Evolutionary conservation across 2,329 filamentous ascomycete species (phyloP).

Genomic region (Ramularia collo-cygni): DNA sequence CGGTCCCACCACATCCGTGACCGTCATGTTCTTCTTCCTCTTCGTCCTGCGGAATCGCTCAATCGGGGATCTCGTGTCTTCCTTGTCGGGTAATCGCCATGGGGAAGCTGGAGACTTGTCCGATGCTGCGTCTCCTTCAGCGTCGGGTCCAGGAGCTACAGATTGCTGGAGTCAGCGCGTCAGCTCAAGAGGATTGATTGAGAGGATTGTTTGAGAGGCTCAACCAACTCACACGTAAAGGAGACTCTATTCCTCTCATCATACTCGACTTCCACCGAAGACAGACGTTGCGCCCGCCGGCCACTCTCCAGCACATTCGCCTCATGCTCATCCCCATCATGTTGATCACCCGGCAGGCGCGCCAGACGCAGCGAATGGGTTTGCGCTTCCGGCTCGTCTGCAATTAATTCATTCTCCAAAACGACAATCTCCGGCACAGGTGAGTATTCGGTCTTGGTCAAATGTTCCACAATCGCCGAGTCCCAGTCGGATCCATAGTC

Average conservation of each 20-base stretch:
- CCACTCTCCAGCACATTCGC: conserved; percentile 3
- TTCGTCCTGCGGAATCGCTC: conserved; percentile 65
- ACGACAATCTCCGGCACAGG: too few species aligned
- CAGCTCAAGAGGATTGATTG: conserved; percentile 11
- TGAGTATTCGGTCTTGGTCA: too few species aligned
- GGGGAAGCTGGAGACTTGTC: conserved; percentile 1
- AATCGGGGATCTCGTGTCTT: conserved; percentile 56
- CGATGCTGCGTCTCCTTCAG: conserved; percentile 5
- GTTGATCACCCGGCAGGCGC: conserved; percentile 6
- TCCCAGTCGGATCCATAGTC: conserved; percentile 62
- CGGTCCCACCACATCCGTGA: conserved; percentile 80
- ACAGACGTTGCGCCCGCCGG: too few species aligned
- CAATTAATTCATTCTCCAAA: conserved; percentile 2
- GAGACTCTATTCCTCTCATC: conserved; percentile 31
- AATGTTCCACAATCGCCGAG: conserved; percentile 36
- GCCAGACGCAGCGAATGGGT: conserved; percentile 15
- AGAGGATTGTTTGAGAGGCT: too few species aligned
- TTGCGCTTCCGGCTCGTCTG: conserved; percentile 17
- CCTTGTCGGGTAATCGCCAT: conserved; percentile 1
- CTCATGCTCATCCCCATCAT: neutral
- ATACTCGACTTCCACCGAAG: conserved; percentile 39
- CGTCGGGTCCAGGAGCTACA: conserved; percentile 17
- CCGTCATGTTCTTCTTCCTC: conserved; percentile 72
- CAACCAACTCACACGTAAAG: conserved; percentile 25
- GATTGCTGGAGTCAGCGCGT: conserved; percentile 26